These are phyloP conservation scores for Lizanozyma gosingica DNA, from an alignment of 1,139 yeast genomes.

Conservation along the genomic window DNA sequence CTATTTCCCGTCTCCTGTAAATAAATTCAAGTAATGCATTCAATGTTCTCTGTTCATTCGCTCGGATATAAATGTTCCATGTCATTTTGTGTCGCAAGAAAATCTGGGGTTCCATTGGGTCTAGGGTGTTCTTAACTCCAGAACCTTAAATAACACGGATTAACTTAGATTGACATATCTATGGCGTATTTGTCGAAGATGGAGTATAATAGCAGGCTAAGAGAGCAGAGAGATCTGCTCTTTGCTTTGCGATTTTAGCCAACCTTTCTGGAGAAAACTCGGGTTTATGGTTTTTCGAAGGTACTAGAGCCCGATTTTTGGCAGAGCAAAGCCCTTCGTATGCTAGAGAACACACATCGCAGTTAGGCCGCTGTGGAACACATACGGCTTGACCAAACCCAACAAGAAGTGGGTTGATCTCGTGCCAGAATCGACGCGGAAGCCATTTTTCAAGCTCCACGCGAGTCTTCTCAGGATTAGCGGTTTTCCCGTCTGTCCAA, in stretches of 20 bases:
- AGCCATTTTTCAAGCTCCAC: constrained; percentile 64
- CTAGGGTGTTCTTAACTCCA: not conserved
- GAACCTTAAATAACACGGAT: too few species aligned
- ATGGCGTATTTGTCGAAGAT: too few species aligned
- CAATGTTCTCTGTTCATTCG: too few species aligned
- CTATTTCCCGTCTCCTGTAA: too few species aligned
- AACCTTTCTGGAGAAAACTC: not conserved
- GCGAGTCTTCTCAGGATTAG: constrained; percentile 72
- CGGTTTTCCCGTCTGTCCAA: constrained; percentile 51
- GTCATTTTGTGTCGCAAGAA: not conserved
- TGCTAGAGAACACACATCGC: constrained; percentile 65
- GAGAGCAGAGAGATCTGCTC: not conserved
- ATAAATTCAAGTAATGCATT: too few species aligned
- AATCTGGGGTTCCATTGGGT: not conserved
- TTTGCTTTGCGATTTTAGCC: not conserved
- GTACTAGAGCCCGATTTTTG: not conserved
- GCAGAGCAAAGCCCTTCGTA: constrained; percentile 35
- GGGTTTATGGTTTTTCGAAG: not conserved
- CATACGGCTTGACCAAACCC: constrained; percentile 93
- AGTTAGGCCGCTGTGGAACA: constrained; percentile 59
- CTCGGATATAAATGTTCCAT: not conserved
- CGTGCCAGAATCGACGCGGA: constrained; percentile 67
- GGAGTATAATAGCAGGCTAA: not conserved
- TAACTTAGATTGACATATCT: too few species aligned
- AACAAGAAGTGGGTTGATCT: constrained; percentile 76